Evolutionary conservation across 352 stramenopile genomes (phyloP), one percentile per base, ranked within the genome.

Genomic region (Pythium dissimile): DNA sequence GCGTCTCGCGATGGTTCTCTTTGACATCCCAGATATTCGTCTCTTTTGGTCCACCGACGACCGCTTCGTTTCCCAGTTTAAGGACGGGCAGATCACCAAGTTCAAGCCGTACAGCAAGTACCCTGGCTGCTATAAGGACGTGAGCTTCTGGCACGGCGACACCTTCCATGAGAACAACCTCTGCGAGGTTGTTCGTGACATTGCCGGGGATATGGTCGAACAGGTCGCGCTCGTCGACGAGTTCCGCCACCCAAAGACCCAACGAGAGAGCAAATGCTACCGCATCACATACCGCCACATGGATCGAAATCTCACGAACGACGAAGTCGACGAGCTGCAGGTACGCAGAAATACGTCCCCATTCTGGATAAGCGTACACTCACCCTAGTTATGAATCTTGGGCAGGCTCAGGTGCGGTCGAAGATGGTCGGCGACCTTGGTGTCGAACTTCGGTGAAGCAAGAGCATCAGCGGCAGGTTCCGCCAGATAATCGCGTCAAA

Each of bases 31-130:
- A 3, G 97, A 99, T 66, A 99, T 99, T 78, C 96, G 97, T 32
- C 70, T 99, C 13, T 99, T 99, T 80, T 99, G 97, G 97, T 97
- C 89, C 0, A 72, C 97, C 31, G 97, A 99, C 76, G 45, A 82
- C 55, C 83, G 97, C 31, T 98, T 98, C 70, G 77, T 90, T 44
- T 98, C 80, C 58, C 90, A 97, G 61, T 97, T 97, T 69, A 74
- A 92, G 63, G 79, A 94, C 53, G 95, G 94, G 11, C 53, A 95
- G 60, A 98, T 98, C 77, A 89, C 86, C 21, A 96, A 91, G 60
- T 99, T 99, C 69, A 96, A 98, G 67, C 89, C 96, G 9, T 99
- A 99, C 77, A 98, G 82, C 77, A 99, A 99, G 75, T 99, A 98
- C 69, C 97, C 97, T 28, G 87, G 89, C 3, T 98, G 94, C 58